Evolutionary conservation across 2,329 filamentous ascomycete species (phyloP), one percentile per base, ranked within the genome.

Genomic region (Simplicillium aogashimaense): DNA sequence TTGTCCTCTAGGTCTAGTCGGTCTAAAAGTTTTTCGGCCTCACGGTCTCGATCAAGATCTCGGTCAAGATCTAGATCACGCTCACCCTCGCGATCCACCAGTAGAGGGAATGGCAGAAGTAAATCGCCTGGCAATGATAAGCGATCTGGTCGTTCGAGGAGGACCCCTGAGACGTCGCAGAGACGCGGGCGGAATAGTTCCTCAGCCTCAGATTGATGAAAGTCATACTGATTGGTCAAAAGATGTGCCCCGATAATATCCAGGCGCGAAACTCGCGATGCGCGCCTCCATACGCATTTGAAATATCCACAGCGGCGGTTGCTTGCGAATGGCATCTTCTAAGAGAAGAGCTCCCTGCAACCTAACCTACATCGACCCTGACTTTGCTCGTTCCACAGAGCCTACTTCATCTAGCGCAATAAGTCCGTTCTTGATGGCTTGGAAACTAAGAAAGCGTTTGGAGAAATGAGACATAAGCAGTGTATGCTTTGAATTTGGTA

Each of bases 121-220:
- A n/a, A 30, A 4, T 44, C 41, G 8, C 38, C 45, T 16, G 17
- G 35, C 39, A 25, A 25, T 25, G 20, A 25, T 25, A 25, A 9
- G 9, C 6, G 20, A 39, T 28, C 15, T 15, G 14, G 29, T 31
- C 43, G 43, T 14, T 31, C 37, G 8, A 37, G 45, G 20, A 36
- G 29, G 36, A 6, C 20, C 9, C 20, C 35, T 28, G 46, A 46
- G 36, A 45, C 46, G 38, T 43, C 44, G 13, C 38, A 38, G 25
- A 46, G 40, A 36, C 67, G 64, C 48, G 69, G 68, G 55, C 65
- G 64, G 50, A 73, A 66, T 55, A 64, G 63, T 47, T 74, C 73
- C 47, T 71, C 71, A 47, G 64, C 64, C 55, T 71, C 72, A 9
- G 20, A 25, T 25, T 25, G 20, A 25, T 25, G 20, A 25, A 9